Evolutionary conservation across 2,329 filamentous ascomycete species (phyloP).

Genomic region (Xylaria sp.): DNA sequence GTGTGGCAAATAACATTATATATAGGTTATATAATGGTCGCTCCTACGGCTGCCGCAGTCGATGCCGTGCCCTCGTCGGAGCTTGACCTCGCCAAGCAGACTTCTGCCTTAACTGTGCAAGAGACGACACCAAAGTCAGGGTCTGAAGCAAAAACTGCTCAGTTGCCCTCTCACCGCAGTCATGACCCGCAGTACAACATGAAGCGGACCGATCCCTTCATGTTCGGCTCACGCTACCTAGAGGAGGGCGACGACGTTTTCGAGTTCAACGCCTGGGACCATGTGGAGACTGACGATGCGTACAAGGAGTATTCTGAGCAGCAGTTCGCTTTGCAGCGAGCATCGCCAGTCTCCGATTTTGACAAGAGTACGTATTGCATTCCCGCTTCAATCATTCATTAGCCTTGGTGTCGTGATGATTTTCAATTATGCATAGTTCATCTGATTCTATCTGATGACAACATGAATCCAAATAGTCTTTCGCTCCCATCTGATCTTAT

Average conservation of each 20-base stretch:
- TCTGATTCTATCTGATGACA: constrained; percentile 71
- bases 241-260: constrained; percentile 88
- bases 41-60: constrained; percentile 20
- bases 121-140: constrained; percentile 23
- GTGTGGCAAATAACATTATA: constrained; percentile 11
- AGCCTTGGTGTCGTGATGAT: constrained; percentile 58
- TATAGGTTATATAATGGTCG: constrained; percentile 35
- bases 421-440: constrained; percentile 70
- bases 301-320: constrained; percentile 86
- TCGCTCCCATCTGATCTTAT: constrained; percentile 75
- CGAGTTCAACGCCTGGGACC: constrained; percentile 98
- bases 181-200: constrained; percentile 75
- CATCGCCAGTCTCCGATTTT: constrained; percentile 88
- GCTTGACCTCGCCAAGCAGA: constrained; percentile 37
- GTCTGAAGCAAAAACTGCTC: constrained; percentile 26
- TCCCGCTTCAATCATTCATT: background rate
- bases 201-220: constrained; percentile 91
- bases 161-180: constrained; percentile 66
- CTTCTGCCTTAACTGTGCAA: constrained; percentile 38
- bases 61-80: constrained; percentile 30
- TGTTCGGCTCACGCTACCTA: constrained; percentile 89
- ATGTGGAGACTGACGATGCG: constrained; percentile 88
- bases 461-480: constrained; percentile 64
- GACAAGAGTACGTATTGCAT: constrained; percentile 71
- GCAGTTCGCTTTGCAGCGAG: constrained; percentile 85